Percentiles rank a stretch among this genome's conserved stretches.
phyloP scores from a whole-genome alignment of 495 filamentous ascomycete species.

The Pyrenula massariospora region DNA sequence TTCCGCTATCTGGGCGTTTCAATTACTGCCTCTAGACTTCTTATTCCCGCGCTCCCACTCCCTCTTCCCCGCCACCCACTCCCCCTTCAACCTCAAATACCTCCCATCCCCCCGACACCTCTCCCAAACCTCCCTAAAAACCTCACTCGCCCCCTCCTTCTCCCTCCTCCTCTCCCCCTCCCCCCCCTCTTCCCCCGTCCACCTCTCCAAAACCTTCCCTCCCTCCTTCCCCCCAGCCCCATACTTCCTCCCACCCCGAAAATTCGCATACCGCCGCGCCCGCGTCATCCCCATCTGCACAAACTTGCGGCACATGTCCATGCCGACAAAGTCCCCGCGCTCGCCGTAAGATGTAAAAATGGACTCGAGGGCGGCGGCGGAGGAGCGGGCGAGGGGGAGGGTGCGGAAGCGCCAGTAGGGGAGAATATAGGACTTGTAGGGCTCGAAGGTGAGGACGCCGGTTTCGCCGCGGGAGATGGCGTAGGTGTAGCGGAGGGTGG shows the following conservation, averaged over 20 bases:
- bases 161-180: conserved; percentile 57
- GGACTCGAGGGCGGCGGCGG: conserved; percentile 21
- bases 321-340: conserved; percentile 37
- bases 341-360: conserved; percentile 28
- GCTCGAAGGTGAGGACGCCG: conserved; percentile 39
- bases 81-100: conserved; percentile 24
- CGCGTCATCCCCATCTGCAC: conserved; percentile 45
- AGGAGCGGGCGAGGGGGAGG: conserved; percentile 22
- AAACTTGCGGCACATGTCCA: conserved; percentile 42
- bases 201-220: conserved; percentile 6
- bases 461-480: conserved; percentile 40
- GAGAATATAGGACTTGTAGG: conserved; percentile 38
- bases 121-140: conserved; percentile 29
- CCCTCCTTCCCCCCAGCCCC: conserved; percentile 14
- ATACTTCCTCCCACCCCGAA: conserved; percentile 37
- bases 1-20: too few species aligned
- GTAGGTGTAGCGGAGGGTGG: conserved; percentile 26
- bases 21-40: too few species aligned
- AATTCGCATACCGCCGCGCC: conserved; percentile 36
- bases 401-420: conserved; percentile 40
- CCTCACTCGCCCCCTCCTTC: conserved; percentile 50
- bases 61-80: conserved; percentile 25
- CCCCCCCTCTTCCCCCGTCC: conserved; percentile 26
- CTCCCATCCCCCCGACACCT: conserved; percentile 23
- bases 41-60: too few species aligned